These are phyloP conservation scores for Kodamaea hsintzibuensis DNA, from an alignment of 805 yeast species.

Conservation along the genomic window DNA sequence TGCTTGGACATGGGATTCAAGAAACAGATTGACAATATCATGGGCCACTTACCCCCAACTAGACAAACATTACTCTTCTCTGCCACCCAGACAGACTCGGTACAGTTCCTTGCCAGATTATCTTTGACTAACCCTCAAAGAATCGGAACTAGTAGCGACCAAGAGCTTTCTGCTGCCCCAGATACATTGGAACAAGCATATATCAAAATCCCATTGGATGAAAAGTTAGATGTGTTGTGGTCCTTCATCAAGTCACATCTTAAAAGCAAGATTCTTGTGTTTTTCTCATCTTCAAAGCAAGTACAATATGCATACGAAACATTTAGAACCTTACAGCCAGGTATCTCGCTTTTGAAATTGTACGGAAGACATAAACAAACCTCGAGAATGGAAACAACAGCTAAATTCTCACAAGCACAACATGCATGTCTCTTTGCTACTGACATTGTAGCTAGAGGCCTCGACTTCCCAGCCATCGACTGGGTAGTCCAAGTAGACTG, in stretches of 20 bases:
- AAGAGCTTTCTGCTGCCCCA: slow-evolving; percentile 72
- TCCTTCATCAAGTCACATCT: slow-evolving; percentile 83
- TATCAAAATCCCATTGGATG: slow-evolving; percentile 66
- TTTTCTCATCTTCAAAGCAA: slow-evolving; percentile 84
- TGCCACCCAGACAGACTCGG: slow-evolving; percentile 86
- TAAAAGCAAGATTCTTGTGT: slow-evolving; percentile 77
- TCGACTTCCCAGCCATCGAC: slow-evolving; percentile 89
- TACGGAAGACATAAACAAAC: slow-evolving; percentile 91
- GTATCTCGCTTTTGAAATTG: slow-evolving; percentile 79
- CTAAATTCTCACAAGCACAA: slow-evolving; percentile 74
- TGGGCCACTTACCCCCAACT: slow-evolving; percentile 72
- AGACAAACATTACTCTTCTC: slow-evolving; percentile 85
- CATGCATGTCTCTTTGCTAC: slow-evolving; percentile 85
- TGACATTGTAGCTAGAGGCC: slow-evolving; percentile 89
- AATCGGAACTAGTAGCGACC: slow-evolving; percentile 41
- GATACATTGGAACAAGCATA: slow-evolving; percentile 83
- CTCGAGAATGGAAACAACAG: slow-evolving; percentile 81
- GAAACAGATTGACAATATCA: slow-evolving; percentile 75
- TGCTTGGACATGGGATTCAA: slow-evolving; percentile 93
- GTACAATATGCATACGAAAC: slow-evolving; percentile 88
- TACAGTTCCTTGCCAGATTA: slow-evolving; percentile 78
- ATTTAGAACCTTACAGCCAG: slow-evolving; percentile 86
- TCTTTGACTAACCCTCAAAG: slow-evolving; percentile 62
- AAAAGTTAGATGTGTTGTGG: slow-evolving; percentile 84
- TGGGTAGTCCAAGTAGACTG: slow-evolving; percentile 95